Percentiles rank a stretch among this genome's conserved stretches.
These are phyloP conservation scores for Bullera alba DNA, from an alignment of 768 basidiomycete genomes.

Conservation along the genomic window DNA sequence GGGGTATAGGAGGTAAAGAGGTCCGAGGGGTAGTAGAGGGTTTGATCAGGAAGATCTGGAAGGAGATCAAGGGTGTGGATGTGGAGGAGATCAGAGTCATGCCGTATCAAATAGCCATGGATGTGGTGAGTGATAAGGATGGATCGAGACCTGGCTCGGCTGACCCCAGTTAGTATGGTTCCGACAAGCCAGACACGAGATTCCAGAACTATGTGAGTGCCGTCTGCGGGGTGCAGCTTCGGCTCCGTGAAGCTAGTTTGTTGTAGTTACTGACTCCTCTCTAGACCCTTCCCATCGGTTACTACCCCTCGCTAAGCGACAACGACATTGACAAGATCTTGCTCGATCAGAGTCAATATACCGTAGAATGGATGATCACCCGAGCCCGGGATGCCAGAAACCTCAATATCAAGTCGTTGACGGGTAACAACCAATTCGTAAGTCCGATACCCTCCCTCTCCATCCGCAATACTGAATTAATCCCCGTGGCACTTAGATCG, in stretches of 20 bases:
- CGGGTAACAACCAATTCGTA: slow-evolving; percentile 25
- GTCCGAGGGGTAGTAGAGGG: slow-evolving; percentile 72
- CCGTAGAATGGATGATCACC: slow-evolving; percentile 43
- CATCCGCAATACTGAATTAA: neutral
- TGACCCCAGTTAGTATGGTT: slow-evolving; percentile 61
- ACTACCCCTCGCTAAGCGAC: slow-evolving; percentile 43
- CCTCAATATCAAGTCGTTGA: slow-evolving; percentile 18
- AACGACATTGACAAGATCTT: slow-evolving; percentile 39
- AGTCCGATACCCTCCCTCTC: neutral
- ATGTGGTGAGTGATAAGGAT: slow-evolving; percentile 53
- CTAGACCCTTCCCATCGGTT: slow-evolving; percentile 44
- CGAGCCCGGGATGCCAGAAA: slow-evolving; percentile 25
- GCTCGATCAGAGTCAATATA: slow-evolving; percentile 37
- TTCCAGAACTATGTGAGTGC: slow-evolving; percentile 73
- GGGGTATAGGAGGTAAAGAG: slow-evolving; percentile 81
- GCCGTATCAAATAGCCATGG: slow-evolving; percentile 88
- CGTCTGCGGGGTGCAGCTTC: too few relatives aligned
- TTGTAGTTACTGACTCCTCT: neutral
- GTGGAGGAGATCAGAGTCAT: slow-evolving; percentile 68
- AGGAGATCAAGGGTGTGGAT: slow-evolving; percentile 57
- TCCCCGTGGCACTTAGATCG: slow-evolving; percentile 21
- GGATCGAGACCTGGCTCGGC: neutral
- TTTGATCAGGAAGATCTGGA: slow-evolving; percentile 70
- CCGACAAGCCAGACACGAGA: slow-evolving; percentile 89
- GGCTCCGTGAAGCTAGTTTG: neutral